These are phyloP conservation scores for Xenoacremonium recifei DNA, from an alignment of 2,329 filamentous ascomycete genomes.

Conservation along the genomic window DNA sequence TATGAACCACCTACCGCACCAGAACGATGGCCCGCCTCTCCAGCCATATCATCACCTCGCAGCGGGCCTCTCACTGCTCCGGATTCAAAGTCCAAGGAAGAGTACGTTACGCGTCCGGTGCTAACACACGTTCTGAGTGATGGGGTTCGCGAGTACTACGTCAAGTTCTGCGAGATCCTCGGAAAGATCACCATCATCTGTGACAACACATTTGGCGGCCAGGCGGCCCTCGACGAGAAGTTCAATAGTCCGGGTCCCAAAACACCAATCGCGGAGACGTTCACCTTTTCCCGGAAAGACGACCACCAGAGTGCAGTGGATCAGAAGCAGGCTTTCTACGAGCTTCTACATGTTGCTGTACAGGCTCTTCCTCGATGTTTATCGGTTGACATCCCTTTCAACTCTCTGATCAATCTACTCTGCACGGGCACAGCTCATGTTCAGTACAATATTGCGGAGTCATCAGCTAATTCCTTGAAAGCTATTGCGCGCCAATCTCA, in stretches of 20 bases:
- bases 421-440: constrained; percentile 97
- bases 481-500: constrained; percentile 92
- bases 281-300: constrained; percentile 84
- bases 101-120: constrained; percentile 66
- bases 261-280: constrained; percentile 91
- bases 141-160: constrained; percentile 79
- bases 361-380: constrained; percentile 94
- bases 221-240: constrained; percentile 93
- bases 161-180: constrained; percentile 89
- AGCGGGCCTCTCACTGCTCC: constrained; percentile 25
- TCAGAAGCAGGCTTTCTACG: constrained; percentile 92
- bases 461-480: constrained; percentile 89
- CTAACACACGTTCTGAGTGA: constrained; percentile 66
- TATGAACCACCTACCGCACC: constrained; percentile 42
- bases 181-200: constrained; percentile 96
- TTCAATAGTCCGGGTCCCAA: constrained; percentile 85
- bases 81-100: constrained; percentile 45
- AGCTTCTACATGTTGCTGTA: constrained; percentile 90
- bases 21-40: constrained; percentile 49
- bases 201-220: constrained; percentile 94
- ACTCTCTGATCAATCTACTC: constrained; percentile 87
- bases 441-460: constrained; percentile 85
- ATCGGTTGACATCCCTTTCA: constrained; percentile 87
- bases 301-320: constrained; percentile 72
- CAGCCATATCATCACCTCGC: constrained; percentile 34